Evolutionary conservation across 345 rosid genomes (phyloP), one percentile per base, ranked within the genome.

Genomic region (Psidium friedrichsthalianum): DNA sequence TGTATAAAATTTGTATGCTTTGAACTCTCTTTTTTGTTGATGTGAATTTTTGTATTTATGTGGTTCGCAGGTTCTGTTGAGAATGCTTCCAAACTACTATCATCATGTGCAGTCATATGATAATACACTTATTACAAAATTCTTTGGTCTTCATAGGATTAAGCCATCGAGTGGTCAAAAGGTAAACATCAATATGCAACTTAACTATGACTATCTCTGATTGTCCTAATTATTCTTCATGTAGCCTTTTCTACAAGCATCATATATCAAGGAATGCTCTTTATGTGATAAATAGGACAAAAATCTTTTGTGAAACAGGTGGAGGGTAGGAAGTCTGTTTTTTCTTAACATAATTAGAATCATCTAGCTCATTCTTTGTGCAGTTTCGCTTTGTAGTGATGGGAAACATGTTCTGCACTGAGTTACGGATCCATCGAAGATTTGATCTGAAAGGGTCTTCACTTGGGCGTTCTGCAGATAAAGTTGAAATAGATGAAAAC

Each of bases 371-470:
- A 81, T 81, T 74, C 89, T 82, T 61, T 44, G 88, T 82, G 92
- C 96, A 97, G 98, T 97, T 97, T 87, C 96, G 98, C 52, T 97
- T 96, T 87, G 99, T 97, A 85, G 98, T 97, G 91, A 97, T 97
- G 99, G 98, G 99, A 83, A 97, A 97, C 85, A 94, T 97, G 99
- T 96, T 97, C 95, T 97, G 96, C 93, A 97, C 98, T 82, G 99
- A 95, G 89, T 86, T 97, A 84, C 93, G 98, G 90, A 97, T 97
- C 85, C 99, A 97, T 84, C 89, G 99, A 85, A 93, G 99, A 90
- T 97, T 93, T 88, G 99, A 97, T 91, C 92, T 97, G 90, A 97
- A 97, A 90, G 99, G 99, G 83, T 97, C 99, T 20, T 96, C 96
- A 5, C 85, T 96, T 9, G 99, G 98, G 82, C 98, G 98, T n/a